Conservation (phyloP, 1,284 basidiomycete species). For the Amylostereum areolatum region DNA sequence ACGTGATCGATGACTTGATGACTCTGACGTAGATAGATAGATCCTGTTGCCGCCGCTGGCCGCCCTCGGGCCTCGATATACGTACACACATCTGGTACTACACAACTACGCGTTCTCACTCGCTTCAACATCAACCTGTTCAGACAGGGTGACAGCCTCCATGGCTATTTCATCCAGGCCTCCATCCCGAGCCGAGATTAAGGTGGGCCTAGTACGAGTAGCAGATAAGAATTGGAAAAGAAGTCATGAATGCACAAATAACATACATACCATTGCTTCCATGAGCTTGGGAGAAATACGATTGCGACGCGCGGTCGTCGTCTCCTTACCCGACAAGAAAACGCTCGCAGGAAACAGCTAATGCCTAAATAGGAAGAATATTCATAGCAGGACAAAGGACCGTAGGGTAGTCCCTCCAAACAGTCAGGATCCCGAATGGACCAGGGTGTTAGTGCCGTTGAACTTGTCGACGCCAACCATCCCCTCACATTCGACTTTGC, state of each 20-base stretch:
- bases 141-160: neutral
- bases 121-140: neutral
- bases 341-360: neutral
- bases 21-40: no score
- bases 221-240: no score
- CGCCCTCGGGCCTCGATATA: no score
- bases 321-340: neutral
- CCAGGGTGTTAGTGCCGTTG: constrained; percentile 24
- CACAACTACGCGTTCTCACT: neutral
- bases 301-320: no score
- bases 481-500: neutral
- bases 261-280: no score
- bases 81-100: no score
- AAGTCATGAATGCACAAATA: no score
- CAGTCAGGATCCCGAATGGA: constrained; percentile 48
- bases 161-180: neutral
- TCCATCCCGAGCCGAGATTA: neutral
- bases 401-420: constrained; percentile 26
- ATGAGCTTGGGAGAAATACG: no score
- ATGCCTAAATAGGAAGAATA: constrained; percentile 35
- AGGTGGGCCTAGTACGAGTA: neutral
- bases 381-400: constrained; percentile 42
- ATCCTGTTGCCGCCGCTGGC: no score
- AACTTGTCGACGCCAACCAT: neutral
- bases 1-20: no score